A percentile compares a stretch with the other conserved stretches of the same genome.
phyloP scores from a whole-genome alignment of 1,139 yeast genomes.

The Kurtzmaniella quercitrusa region DNA sequence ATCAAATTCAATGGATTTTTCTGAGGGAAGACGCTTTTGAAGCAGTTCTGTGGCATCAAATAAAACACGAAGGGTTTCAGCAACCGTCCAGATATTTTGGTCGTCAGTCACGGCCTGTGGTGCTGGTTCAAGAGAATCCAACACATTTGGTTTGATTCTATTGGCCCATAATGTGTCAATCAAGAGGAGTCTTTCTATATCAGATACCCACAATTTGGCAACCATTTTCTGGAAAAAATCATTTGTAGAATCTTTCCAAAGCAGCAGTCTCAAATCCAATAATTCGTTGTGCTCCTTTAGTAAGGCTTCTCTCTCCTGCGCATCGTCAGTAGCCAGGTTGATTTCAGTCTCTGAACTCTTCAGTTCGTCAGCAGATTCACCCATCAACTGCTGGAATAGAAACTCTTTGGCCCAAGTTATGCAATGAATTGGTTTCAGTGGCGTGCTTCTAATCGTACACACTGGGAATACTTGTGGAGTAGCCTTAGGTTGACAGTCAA shows the following conservation, averaged over 20 bases:
- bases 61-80: slow-evolving; percentile 64
- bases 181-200: slow-evolving; percentile 66
- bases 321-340: slow-evolving; percentile 54
- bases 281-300: slow-evolving; percentile 76
- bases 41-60: slow-evolving; percentile 46
- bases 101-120: slow-evolving; percentile 30
- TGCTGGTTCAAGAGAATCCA: slow-evolving; percentile 27
- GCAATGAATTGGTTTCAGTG: slow-evolving; percentile 93
- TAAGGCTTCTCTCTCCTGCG: slow-evolving; percentile 65
- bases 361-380: slow-evolving; percentile 45
- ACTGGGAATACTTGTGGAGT: slow-evolving; percentile 92
- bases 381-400: slow-evolving; percentile 73
- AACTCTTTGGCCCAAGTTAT: slow-evolving; percentile 97
- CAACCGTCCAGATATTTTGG: slow-evolving; percentile 59
- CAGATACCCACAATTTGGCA: slow-evolving; percentile 56
- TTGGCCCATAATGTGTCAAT: slow-evolving; percentile 80
- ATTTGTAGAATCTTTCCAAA: slow-evolving; percentile 25
- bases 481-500: slow-evolving; percentile 83
- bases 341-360: slow-evolving; percentile 29
- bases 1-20: slow-evolving; percentile 60
- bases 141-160: slow-evolving; percentile 63
- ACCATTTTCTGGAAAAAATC: slow-evolving; percentile 42
- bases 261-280: slow-evolving; percentile 51
- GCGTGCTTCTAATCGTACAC: slow-evolving; percentile 95
- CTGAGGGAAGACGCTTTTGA: slow-evolving; percentile 40